Conservation (phyloP, 768 basidiomycete genomes). For the Pleurotus tuber-regium region DNA sequence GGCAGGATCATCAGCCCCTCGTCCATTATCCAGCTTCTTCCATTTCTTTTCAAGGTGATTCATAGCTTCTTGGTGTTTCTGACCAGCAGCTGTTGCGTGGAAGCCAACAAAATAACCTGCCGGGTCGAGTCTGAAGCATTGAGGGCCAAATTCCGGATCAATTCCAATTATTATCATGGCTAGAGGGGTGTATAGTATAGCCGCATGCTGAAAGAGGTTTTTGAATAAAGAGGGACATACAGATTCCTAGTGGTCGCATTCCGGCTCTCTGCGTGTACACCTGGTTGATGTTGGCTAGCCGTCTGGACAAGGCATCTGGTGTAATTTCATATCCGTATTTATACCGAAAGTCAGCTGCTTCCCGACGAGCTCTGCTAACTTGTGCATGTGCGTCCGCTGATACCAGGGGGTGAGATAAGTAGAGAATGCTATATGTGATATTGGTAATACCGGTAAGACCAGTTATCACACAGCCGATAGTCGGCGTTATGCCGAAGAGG, state of each 20-base stretch:
- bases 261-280: constrained; percentile 97
- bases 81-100: constrained; percentile 94
- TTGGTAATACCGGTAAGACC: constrained; percentile 79
- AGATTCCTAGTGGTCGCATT: constrained; percentile 95
- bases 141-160: constrained; percentile 91
- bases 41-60: constrained; percentile 98
- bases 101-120: constrained; percentile 99
- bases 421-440: not conserved
- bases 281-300: constrained; percentile 97
- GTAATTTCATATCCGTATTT: constrained; percentile 99
- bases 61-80: constrained; percentile 98
- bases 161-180: constrained; percentile 96
- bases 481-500: constrained; percentile 92
- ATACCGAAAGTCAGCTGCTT: constrained; percentile 92
- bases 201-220: not conserved
- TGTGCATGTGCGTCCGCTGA: constrained; percentile 91
- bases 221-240: constrained; percentile 41
- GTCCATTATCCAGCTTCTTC: constrained; percentile 87
- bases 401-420: not conserved
- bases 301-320: constrained; percentile 90
- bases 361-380: constrained; percentile 78
- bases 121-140: constrained; percentile 96
- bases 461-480: constrained; percentile 97
- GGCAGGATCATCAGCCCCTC: constrained; percentile 75
- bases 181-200: constrained; percentile 25